Conservation (phyloP, 2,329 filamentous ascomycete species). For the Tympanopsis confertula region DNA sequence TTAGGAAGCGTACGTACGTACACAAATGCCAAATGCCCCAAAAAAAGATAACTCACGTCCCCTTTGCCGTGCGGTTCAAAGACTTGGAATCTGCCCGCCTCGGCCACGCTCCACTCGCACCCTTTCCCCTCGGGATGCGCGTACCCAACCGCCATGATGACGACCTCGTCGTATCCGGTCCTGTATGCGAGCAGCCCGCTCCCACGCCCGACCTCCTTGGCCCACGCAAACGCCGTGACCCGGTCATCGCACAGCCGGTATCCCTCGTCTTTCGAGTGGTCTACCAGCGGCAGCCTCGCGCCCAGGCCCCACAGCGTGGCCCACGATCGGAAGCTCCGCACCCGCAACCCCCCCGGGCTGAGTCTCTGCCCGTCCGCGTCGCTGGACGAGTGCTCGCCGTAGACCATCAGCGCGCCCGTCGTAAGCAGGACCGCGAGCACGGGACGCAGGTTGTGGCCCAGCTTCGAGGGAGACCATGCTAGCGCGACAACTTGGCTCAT, state of each 20-base stretch:
- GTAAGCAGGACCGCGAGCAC: conserved; percentile 38
- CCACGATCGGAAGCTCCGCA: conserved; percentile 29
- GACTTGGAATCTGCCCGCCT: conserved; percentile 35
- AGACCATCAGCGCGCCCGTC: conserved; percentile 33
- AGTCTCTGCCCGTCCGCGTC: conserved; percentile 11
- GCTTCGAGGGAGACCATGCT: conserved; percentile 44
- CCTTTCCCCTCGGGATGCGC: conserved; percentile 8
- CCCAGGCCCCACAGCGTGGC: conserved; percentile 43
- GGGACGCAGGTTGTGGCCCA: conserved; percentile 41
- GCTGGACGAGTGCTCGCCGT: conserved; percentile 32
- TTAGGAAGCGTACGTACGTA: conserved; percentile 6
- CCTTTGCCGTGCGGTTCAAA: conserved; percentile 27
- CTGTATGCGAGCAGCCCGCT: conserved; percentile 36
- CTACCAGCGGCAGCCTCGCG: conserved; percentile 34
- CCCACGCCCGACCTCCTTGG: conserved; percentile 25
- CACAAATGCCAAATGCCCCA: not conserved
- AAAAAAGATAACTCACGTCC: conserved; percentile 14
- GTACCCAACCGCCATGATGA: conserved; percentile 34
- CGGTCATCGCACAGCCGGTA: conserved; percentile 26
- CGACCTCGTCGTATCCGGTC: conserved; percentile 36
- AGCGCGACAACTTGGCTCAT: conserved; percentile 41
- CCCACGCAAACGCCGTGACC: conserved; percentile 41
- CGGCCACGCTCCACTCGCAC: conserved; percentile 17
- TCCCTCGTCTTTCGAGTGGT: conserved; percentile 15
- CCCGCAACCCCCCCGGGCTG: conserved; percentile 13